phyloP scores from a whole-genome alignment of 352 stramenopile genomes.

The Phytophthora pistaciae region DNA sequence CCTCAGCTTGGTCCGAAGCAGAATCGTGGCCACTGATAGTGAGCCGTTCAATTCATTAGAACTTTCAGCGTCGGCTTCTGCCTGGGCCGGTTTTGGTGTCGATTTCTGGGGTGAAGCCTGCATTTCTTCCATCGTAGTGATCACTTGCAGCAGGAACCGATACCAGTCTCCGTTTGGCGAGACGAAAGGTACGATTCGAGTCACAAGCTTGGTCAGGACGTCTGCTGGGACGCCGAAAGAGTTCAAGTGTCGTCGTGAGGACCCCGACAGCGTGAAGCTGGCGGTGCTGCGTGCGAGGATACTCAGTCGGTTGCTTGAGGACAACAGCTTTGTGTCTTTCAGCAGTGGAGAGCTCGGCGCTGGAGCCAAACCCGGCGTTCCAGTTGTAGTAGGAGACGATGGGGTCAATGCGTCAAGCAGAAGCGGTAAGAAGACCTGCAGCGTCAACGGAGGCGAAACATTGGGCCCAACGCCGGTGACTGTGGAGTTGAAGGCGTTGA shows the following conservation, averaged over 20 bases:
- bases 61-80: background rate
- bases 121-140: slow-evolving; percentile 19
- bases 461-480: background rate
- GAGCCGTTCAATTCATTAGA: background rate
- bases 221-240: slow-evolving; percentile 14
- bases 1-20: slow-evolving; percentile 30
- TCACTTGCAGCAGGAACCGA: slow-evolving; percentile 35
- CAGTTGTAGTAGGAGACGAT: background rate
- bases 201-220: slow-evolving; percentile 20
- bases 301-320: slow-evolving; percentile 12
- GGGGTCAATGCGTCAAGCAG: slow-evolving; percentile 23
- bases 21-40: slow-evolving; percentile 24
- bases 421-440: slow-evolving; percentile 47
- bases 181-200: slow-evolving; percentile 29
- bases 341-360: background rate
- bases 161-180: slow-evolving; percentile 31
- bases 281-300: slow-evolving; percentile 10
- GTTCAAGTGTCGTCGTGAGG: slow-evolving; percentile 11
- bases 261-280: slow-evolving; percentile 6
- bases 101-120: slow-evolving; percentile 2
- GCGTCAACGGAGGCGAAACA: slow-evolving; percentile 29
- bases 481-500: slow-evolving; percentile 50
- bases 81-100: background rate
- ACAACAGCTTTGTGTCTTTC: slow-evolving; percentile 13
- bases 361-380: background rate